Base-by-base conservation (phyloP, 371 early-diverging fungal genomes). In the Lichtheimia corymbifera region DNA sequence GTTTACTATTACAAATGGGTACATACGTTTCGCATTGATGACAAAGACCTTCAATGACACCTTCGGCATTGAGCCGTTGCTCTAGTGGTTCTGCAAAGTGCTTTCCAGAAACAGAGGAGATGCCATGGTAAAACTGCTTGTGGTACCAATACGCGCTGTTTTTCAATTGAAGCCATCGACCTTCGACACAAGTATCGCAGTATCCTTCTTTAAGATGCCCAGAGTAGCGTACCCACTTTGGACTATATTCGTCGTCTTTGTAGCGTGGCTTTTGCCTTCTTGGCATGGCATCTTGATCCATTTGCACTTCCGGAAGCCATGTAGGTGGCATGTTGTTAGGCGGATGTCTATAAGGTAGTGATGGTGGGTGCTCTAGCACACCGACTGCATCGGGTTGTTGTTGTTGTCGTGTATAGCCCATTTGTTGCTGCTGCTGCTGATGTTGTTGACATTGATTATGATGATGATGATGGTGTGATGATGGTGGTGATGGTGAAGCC, bases 131-230 rank as follows among this genome's bases (percentile, higher is more conserved):
- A 66, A 91, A 93, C 67, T 93, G 93, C 72, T 89, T 93, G 74
- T 93, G 94, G 66, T 93, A 47, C 96, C 96, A 96, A 62, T 84
- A 96, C 4, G 96, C 96, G 61, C 91, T 90, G 71, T 93, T 94
- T 68, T 96, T 96, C 20, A 96, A 80, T 69, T 96, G 93, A 17
- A 96, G 81, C 95, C 96, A 96, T 70, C 90, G 88, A 2, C 92
- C 93, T 0, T 93, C 91, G 25, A 72, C 63, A 66, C 96, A 96
- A 5, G 87, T 86, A 54, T 93, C 93, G 72, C 96, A 96, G 54
- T 88, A 90, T 0, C 96, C 96, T 67, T 96, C 94, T 67, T 93
- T 92, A 22, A 76, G 72, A 42, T 87, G 88, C 0, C 94, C 95
- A 14, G 77, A 74, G 68, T 83, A 85, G 20, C 96, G 83, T 18